phyloP scores from a whole-genome alignment of 2,329 filamentous ascomycete species.

The Colletotrichum filicis region DNA sequence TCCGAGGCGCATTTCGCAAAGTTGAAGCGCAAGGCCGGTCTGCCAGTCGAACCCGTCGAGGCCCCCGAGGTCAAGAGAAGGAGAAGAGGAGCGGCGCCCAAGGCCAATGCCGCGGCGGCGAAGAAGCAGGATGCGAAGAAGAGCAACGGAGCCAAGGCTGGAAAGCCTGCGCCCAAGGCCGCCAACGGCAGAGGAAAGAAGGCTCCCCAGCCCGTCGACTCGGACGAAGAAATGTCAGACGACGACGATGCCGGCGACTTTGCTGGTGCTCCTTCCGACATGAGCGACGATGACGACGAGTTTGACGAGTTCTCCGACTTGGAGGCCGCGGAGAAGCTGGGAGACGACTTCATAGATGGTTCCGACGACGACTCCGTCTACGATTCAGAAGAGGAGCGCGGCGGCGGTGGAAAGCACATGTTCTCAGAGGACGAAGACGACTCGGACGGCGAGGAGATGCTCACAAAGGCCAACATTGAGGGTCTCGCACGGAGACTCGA shows the following conservation, averaged over 20 bases:
- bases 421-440: slow-evolving; percentile 97
- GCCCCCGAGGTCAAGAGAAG: slow-evolving; percentile 73
- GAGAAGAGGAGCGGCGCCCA: slow-evolving; percentile 47
- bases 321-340: slow-evolving; percentile 54
- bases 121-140: slow-evolving; percentile 50
- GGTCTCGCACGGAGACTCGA: slow-evolving; percentile 90
- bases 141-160: slow-evolving; percentile 41
- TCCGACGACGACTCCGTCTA: slow-evolving; percentile 69
- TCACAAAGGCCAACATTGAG: slow-evolving; percentile 96
- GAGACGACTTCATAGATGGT: slow-evolving; percentile 68
- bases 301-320: slow-evolving; percentile 54
- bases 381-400: slow-evolving; percentile 76
- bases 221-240: slow-evolving; percentile 36
- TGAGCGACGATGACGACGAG: slow-evolving; percentile 57
- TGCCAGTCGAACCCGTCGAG: slow-evolving; percentile 69
- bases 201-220: slow-evolving; percentile 38
- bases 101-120: slow-evolving; percentile 43
- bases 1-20: slow-evolving; percentile 83
- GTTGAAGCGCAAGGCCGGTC: slow-evolving; percentile 84
- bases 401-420: slow-evolving; percentile 70
- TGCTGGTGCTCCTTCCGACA: slow-evolving; percentile 49
- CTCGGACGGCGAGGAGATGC: slow-evolving; percentile 86
- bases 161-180: slow-evolving; percentile 36
- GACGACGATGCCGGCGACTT: slow-evolving; percentile 45
- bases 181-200: slow-evolving; percentile 43